Percentiles rank a stretch among this genome's conserved stretches.
Evolutionary conservation across 148 eudicot genomes (phyloP).

Genomic region (Chenopodium album): DNA sequence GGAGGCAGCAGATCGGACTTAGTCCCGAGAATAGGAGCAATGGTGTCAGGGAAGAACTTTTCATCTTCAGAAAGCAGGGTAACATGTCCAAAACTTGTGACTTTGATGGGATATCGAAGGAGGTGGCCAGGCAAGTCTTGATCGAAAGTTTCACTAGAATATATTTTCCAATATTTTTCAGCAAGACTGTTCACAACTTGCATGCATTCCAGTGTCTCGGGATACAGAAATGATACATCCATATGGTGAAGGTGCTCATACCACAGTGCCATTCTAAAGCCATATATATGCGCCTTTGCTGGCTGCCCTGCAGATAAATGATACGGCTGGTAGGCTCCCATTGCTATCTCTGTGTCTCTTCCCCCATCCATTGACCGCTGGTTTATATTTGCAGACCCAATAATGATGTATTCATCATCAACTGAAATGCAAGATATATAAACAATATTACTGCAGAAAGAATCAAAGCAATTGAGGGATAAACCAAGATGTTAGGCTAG

Average conservation of each 20-base stretch:
- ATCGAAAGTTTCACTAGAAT: constrained; percentile 35
- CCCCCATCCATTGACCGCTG: constrained; percentile 84
- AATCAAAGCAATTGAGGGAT: not conserved
- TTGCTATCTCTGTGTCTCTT: constrained; percentile 82
- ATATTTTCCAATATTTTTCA: constrained; percentile 46
- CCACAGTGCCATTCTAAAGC: constrained; percentile 72
- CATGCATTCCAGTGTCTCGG: constrained; percentile 55
- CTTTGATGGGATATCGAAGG: constrained; percentile 53
- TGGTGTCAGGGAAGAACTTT: constrained; percentile 60
- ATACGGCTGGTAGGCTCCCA: constrained; percentile 78
- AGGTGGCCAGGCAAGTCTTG: constrained; percentile 60
- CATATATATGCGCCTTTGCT: constrained; percentile 52
- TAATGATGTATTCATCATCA: constrained; percentile 79
- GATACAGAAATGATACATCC: constrained; percentile 32
- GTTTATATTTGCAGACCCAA: constrained; percentile 87
- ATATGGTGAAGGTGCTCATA: constrained; percentile 50
- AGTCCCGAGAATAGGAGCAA: constrained; percentile 55
- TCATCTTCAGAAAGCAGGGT: constrained; percentile 38
- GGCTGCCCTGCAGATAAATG: constrained; percentile 40
- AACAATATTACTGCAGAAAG: not conserved
- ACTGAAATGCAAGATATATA: constrained; percentile 31
- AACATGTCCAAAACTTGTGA: constrained; percentile 44
- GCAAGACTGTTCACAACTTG: constrained; percentile 44
- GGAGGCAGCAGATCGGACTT: constrained; percentile 50
- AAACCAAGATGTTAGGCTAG: not conserved